Evolutionary conservation across 2,329 filamentous ascomycete species (phyloP).

Genomic region (Aciculosporium take): DNA sequence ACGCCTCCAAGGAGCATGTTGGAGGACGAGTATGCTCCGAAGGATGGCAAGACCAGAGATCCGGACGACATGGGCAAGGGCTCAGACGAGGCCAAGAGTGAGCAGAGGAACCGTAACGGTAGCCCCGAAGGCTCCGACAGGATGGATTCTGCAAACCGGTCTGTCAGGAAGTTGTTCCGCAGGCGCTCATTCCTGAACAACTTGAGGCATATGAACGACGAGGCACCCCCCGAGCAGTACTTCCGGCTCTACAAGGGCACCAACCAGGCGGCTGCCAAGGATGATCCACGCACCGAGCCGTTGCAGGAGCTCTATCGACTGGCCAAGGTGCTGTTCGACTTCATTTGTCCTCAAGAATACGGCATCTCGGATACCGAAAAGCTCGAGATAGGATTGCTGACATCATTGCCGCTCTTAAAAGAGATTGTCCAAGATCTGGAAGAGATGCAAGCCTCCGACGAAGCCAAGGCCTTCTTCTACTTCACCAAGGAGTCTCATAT

Average conservation of each 20-base stretch:
- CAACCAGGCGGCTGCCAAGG: slow-evolving; percentile 52
- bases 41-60: slow-evolving; percentile 27
- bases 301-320: slow-evolving; percentile 86
- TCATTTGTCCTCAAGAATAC: slow-evolving; percentile 96
- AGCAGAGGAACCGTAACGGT: slow-evolving; percentile 14
- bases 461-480: slow-evolving; percentile 94
- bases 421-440: slow-evolving; percentile 96
- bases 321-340: slow-evolving; percentile 92
- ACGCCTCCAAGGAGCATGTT: slow-evolving; percentile 70
- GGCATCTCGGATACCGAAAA: slow-evolving; percentile 93
- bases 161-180: slow-evolving; percentile 38
- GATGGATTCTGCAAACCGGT: slow-evolving; percentile 24
- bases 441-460: slow-evolving; percentile 87
- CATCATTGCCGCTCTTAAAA: slow-evolving; percentile 81
- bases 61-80: slow-evolving; percentile 23
- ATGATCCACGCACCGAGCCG: slow-evolving; percentile 73
- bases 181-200: slow-evolving; percentile 46
- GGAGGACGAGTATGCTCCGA: slow-evolving; percentile 48
- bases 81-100: slow-evolving; percentile 23
- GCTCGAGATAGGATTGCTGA: slow-evolving; percentile 92
- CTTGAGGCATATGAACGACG: slow-evolving; percentile 34
- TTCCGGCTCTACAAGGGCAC: slow-evolving; percentile 81
- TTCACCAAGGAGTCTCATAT: slow-evolving; percentile 99
- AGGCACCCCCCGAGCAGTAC: slow-evolving; percentile 55
- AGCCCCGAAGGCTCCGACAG: slow-evolving; percentile 24